Evolutionary conservation across 805 yeast species (phyloP), one percentile per base, ranked within the genome.

Genomic region (Candida alai): DNA sequence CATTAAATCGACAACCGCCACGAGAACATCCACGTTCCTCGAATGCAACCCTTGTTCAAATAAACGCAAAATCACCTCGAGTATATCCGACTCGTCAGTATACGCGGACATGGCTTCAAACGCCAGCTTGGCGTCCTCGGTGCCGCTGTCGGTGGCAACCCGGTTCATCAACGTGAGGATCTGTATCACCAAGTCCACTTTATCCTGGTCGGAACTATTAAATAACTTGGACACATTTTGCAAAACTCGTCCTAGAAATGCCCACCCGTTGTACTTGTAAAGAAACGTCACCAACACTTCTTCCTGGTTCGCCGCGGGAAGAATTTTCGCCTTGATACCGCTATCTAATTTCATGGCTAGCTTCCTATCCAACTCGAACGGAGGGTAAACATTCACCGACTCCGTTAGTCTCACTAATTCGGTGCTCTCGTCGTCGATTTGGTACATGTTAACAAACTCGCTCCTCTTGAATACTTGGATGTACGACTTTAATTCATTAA

Each of bases 221-320:
- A 64, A 69, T 16, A 48, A 47, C 35, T 60, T 62, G 1, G 74
- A 65, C 7, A 81, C 57, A 43, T 82, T 82, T 44, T 84, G 88
- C 20, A 89, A 56, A 0, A 84, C 61, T 47, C 95, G 71, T 2
- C 97, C 97, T 12, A 90, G 47, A 18, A 84, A 58, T 0, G 95
- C 74, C 95, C 97, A 88, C 1, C 97, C 97, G 50, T 80, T 84
- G 52, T 80, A 87, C 3, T 71, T 69, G 51, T 82, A 76, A 18
- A 80, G 60, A 60, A 93, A 88, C 15, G 86, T 71, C 3, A 84
- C 83, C 12, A 73, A 47, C 8, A 58, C 49, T 39, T 62, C 59
- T 21, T 54, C 45, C 9, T 49, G 54, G 11, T 49, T 47, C 5
- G 53, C 50, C 3, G 75, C 66, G 1, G 86, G 79, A 19, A 89